Evolutionary conservation across 192 early-diverging fungal species (phyloP).

Genomic region (Rhizophagus clarus): DNA sequence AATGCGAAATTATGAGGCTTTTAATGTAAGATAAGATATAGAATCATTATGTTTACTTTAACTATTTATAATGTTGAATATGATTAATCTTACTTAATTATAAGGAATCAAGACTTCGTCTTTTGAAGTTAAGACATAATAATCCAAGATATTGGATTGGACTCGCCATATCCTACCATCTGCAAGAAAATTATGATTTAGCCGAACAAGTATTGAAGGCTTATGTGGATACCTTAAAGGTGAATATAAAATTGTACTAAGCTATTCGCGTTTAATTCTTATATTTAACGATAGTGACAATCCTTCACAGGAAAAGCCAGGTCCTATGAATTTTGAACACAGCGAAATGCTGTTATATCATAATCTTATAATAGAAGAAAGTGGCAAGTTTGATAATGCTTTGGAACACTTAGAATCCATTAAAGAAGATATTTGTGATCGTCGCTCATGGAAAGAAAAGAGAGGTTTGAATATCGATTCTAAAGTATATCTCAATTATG

Average conservation of each 20-base stretch:
- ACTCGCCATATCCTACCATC: slow-evolving; percentile 81
- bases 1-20: slow-evolving; percentile 82
- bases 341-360: slow-evolving; percentile 88
- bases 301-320: slow-evolving; percentile 35
- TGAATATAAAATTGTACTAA: slow-evolving; percentile 23
- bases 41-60: neutral
- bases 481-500: neutral
- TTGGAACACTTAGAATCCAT: slow-evolving; percentile 78
- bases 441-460: slow-evolving; percentile 72
- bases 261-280: neutral
- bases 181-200: slow-evolving; percentile 74
- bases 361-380: slow-evolving; percentile 83
- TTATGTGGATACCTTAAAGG: slow-evolving; percentile 73
- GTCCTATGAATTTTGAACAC: slow-evolving; percentile 62
- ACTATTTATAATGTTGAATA: slow-evolving; percentile 4
- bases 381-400: slow-evolving; percentile 73
- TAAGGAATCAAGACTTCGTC: slow-evolving; percentile 66
- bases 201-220: slow-evolving; percentile 70
- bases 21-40: slow-evolving; percentile 58
- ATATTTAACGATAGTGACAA: neutral
- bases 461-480: slow-evolving; percentile 37
- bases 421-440: slow-evolving; percentile 74
- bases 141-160: slow-evolving; percentile 83
- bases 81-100: neutral
- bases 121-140: slow-evolving; percentile 70